Evolutionary conservation across 1,284 basidiomycete species (phyloP), one percentile per base, ranked within the genome.

Genomic region (Boletellus deceptivus): DNA sequence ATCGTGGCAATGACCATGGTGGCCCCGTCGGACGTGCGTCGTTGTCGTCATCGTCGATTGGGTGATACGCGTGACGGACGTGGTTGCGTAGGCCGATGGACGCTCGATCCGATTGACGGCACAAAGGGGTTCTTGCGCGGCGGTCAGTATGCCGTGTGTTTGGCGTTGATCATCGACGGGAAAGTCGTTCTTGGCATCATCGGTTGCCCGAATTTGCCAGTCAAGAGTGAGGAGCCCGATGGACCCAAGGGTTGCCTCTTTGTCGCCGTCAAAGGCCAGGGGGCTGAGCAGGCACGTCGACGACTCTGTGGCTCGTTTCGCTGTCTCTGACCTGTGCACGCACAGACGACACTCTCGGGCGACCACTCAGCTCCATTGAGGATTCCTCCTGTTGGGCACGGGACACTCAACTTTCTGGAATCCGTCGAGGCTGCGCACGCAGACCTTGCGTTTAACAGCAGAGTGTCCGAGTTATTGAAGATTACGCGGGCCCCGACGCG

Each of bases 81-180:
- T 43, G 16, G 13, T n/a, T 20, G 18, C 38, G 10, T 49, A 89
- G 86, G 90, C 14, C 87, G 91, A 77, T 91, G 93, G 93, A 90
- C 91, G 0, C 83, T 95, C 42, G 93, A 96, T 68, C 92, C 92
- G 24, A 93, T 95, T 59, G 92, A 95, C 63, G 92, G 93, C 9
- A 94, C 91, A 18, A 95, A 95, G 68, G 93, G 96, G 3, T 99
- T 99, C 77, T 79, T 99, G 39, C 85, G 96, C 20, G 93, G 94
- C 11, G 95, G 92, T 50, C 97, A 99, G 70, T 99, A 96, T 65
- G 96, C 96, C 6, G 93, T 99, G 25, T 99, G 96, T 71, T 77
- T 99, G 27, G 91, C 93, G 0, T 79, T 99, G 53, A 83, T 99
- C 61, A 80, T 93, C 50, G 85, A 98, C 60, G 83, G 91, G 0